Evolutionary conservation across 305 asterid genomes (phyloP).

Genomic region (Stenogyne calaminthoides): DNA sequence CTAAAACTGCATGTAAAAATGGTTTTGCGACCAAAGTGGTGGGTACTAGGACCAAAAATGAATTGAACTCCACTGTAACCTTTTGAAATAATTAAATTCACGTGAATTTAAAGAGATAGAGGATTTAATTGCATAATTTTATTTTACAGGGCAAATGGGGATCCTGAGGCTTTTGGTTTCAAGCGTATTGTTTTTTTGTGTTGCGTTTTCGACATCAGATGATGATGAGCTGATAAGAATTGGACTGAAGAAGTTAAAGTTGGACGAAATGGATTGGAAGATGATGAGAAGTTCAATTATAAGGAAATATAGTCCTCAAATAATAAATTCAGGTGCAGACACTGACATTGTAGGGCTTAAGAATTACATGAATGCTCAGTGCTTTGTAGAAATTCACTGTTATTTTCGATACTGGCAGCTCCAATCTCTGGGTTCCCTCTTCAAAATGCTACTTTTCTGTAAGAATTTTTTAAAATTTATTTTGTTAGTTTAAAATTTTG

Average conservation of each 20-base stretch:
- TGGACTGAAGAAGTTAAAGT: constrained; percentile 71
- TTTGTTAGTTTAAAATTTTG: no score
- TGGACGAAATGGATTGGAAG: constrained; percentile 32
- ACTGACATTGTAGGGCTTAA: constrained; percentile 65
- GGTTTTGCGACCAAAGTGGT: no score
- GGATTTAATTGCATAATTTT: no score
- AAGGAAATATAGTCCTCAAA: constrained; percentile 21
- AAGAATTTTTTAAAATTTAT: constrained; percentile 23
- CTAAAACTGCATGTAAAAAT: no score
- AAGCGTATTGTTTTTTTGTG: constrained; percentile 51
- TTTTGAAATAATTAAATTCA: no score
- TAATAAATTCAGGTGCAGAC: no score
- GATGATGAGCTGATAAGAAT: constrained; percentile 70
- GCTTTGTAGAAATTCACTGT: constrained; percentile 91
- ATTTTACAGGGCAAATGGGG: constrained; percentile 78
- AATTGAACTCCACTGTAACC: no score
- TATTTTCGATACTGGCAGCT: constrained; percentile 92
- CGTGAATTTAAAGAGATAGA: no score
- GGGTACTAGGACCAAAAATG: no score
- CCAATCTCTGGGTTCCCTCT: constrained; percentile 97
- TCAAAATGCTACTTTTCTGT: constrained; percentile 83
- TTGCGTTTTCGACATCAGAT: constrained; percentile 47
- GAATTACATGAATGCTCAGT: constrained; percentile 97
- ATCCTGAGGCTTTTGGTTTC: constrained; percentile 44
- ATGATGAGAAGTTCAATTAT: not conserved